These are phyloP conservation scores for Astrocystis sublimbata DNA, from an alignment of 495 filamentous ascomycete species.

Conservation along the genomic window DNA sequence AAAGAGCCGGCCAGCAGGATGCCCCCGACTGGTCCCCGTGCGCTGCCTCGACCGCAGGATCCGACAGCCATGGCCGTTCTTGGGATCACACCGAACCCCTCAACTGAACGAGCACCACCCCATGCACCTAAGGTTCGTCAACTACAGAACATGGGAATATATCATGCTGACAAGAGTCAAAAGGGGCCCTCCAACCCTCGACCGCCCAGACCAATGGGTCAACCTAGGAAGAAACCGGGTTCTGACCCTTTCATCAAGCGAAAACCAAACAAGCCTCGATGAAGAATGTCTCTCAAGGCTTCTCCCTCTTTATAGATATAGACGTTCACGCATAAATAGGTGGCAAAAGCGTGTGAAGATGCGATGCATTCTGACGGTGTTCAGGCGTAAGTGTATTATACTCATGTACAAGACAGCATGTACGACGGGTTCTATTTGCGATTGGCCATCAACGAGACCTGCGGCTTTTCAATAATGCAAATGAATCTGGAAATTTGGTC, in stretches of 20 bases:
- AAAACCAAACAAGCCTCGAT: slow-evolving; percentile 27
- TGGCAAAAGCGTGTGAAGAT: neutral
- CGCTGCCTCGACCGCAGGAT: slow-evolving; percentile 27
- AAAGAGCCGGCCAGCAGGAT: slow-evolving; percentile 16
- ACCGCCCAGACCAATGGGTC: slow-evolving; percentile 25
- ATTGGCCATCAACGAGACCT: neutral
- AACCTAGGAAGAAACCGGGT: slow-evolving; percentile 34
- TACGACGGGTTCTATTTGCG: neutral
- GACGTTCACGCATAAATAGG: neutral
- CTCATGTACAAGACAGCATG: neutral
- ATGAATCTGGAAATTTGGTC: neutral
- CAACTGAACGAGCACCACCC: slow-evolving; percentile 8
- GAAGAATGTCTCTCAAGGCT: neutral
- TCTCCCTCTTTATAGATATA: neutral
- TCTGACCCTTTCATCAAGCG: slow-evolving; percentile 23
- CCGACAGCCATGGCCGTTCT: slow-evolving; percentile 34
- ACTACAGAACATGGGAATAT: neutral
- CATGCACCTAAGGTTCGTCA: slow-evolving; percentile 28
- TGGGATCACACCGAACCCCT: slow-evolving; percentile 21
- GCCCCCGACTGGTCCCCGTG: slow-evolving; percentile 27
- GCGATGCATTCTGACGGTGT: slow-evolving; percentile 14
- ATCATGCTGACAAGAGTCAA: slow-evolving; percentile 19
- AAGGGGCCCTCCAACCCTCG: slow-evolving; percentile 24
- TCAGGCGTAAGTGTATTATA: neutral
- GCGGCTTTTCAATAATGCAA: neutral